A percentile compares a stretch with the other conserved stretches of the same genome.
Conservation (phyloP, 2,329 filamentous ascomycete species). For the Pseudopyrenochaeta lycopersici region DNA sequence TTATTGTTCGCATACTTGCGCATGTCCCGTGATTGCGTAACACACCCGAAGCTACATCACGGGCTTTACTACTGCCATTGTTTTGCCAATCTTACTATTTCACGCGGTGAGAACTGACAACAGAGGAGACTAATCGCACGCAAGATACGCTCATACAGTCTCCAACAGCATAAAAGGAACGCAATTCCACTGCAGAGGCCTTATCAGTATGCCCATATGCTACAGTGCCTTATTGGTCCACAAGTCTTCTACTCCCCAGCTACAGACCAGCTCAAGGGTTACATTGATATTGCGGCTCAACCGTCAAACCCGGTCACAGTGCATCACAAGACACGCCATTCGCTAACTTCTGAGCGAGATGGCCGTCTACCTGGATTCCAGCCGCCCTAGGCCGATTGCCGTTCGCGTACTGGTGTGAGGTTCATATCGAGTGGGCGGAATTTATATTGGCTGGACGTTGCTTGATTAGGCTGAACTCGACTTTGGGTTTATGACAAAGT, state of each 20-base stretch:
- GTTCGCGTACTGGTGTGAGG: slow-evolving; percentile 5
- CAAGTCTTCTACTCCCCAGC: background rate
- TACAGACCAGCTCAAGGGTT: background rate
- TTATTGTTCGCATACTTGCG: too few relatives aligned
- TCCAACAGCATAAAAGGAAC: background rate
- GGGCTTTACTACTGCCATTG: too few relatives aligned
- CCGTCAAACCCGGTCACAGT: slow-evolving; percentile 20
- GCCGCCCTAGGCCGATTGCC: slow-evolving; percentile 8
- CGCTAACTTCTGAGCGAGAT: slow-evolving; percentile 6
- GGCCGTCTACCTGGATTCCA: slow-evolving; percentile 18
- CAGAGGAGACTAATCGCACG: background rate
- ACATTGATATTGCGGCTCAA: slow-evolving; percentile 31
- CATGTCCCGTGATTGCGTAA: too few relatives aligned
- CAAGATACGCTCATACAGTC: background rate
- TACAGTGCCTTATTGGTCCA: background rate
- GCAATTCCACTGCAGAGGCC: background rate
- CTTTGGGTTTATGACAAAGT: slow-evolving; percentile 10
- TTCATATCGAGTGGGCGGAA: slow-evolving; percentile 26
- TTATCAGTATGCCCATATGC: background rate
- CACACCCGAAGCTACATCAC: too few relatives aligned
- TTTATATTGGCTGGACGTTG: slow-evolving; percentile 36
- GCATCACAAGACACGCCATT: slow-evolving; percentile 16
- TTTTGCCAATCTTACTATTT: too few relatives aligned
- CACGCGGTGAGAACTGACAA: too few relatives aligned
- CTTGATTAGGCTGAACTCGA: slow-evolving; percentile 42